Base-by-base conservation (phyloP, 1,284 basidiomycete species). In the Tylopilus sp. region DNA sequence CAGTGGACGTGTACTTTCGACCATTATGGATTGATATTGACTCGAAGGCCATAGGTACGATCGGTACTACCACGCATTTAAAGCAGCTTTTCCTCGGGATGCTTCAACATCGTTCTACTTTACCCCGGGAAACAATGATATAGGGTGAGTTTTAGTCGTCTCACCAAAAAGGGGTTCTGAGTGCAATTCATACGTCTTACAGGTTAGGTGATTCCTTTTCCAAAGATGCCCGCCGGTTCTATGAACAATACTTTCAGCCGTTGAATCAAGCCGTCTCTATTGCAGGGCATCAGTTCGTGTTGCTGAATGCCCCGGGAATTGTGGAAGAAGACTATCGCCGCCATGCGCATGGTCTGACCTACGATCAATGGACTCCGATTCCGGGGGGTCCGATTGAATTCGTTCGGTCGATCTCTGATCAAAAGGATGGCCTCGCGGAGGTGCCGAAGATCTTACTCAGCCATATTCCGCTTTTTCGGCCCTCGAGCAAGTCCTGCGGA, bases 101-200 rank as follows among this genome's bases (percentile, higher is more conserved):
- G 63, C 74, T 24, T 69, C 70, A 18, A 77, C 83, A 59, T 87
- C 81, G 64, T 80, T 86, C 67, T 91, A 92, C 75, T 94, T 90
- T 73, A 86, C 96, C 36, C 92, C 95, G 2, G 96, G 96, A 10
- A 98, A 97, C 75, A 94, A 95, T 72, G 96, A 98, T 74, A 86
- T 93, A 53, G 94, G 92, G 87, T 93, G 73, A 57, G 82, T 76
- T 26, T 33, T 51, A 0, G 16, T n/a, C 44, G 4, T 47, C 53
- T 29, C 33, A 3, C 47, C 47, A 12, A n/a, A 10, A 6, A 29
- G 7, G n/a, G 12, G 15, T 44, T 36, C 61, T 18, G 19, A 33
- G 62, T 53, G 49, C 16, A 57, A n/a, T 22, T n/a, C 10, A 32
- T 38, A 4, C 19, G 32, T 60, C 47, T 52, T 62, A 41, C 67